Percentiles rank a stretch among this genome's conserved stretches.
Conservation (phyloP, 805 yeast species). For the Wickerhamiella musiphila region DNA sequence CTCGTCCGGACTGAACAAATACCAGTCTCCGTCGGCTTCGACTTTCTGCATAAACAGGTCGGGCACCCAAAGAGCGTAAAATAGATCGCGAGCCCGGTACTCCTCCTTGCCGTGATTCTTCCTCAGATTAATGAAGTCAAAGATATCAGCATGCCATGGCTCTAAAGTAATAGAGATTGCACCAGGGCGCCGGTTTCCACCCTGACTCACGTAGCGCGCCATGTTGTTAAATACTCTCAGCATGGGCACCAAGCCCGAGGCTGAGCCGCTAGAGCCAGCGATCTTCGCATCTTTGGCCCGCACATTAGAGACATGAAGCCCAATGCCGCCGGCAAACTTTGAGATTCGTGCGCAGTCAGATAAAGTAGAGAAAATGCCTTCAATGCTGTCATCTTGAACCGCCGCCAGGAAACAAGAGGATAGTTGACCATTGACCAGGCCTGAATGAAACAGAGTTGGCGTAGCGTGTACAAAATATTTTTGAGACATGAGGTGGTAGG, state of each 20-base stretch:
- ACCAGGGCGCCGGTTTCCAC: slow-evolving; percentile 93
- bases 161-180: slow-evolving; percentile 84
- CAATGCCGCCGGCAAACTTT: slow-evolving; percentile 88
- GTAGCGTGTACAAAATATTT: slow-evolving; percentile 82
- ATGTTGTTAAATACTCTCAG: slow-evolving; percentile 82
- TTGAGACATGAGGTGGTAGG: slow-evolving; percentile 68
- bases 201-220: slow-evolving; percentile 91
- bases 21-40: slow-evolving; percentile 59
- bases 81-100: slow-evolving; percentile 74
- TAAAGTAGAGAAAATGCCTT: slow-evolving; percentile 77
- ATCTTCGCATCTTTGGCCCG: slow-evolving; percentile 70
- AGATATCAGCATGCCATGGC: slow-evolving; percentile 90
- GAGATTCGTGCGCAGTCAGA: slow-evolving; percentile 77
- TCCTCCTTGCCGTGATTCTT: slow-evolving; percentile 93
- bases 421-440: slow-evolving; percentile 60
- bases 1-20: slow-evolving; percentile 68
- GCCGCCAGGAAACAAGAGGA: slow-evolving; percentile 83
- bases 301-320: slow-evolving; percentile 71
- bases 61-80: slow-evolving; percentile 85
- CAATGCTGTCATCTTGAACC: slow-evolving; percentile 82
- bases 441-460: slow-evolving; percentile 84
- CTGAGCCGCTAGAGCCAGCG: slow-evolving; percentile 71
- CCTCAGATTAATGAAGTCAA: slow-evolving; percentile 63
- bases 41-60: slow-evolving; percentile 85
- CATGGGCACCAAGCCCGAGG: slow-evolving; percentile 87